Percentiles rank a stretch among this genome's conserved stretches.
Evolutionary conservation across 75 land plant species (phyloP).

Genomic region (Azolla pinnata): DNA sequence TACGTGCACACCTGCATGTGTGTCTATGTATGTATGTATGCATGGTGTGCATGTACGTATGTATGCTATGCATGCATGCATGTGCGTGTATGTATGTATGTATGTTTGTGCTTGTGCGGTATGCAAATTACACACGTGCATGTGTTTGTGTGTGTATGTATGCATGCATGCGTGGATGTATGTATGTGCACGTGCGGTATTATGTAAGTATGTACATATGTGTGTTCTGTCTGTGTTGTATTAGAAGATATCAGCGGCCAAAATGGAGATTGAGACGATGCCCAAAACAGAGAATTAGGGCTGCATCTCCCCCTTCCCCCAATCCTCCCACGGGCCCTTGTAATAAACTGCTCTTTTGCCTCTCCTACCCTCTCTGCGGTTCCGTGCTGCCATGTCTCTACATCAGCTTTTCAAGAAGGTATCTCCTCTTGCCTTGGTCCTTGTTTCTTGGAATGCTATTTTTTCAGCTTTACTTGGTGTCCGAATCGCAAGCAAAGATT

Average conservation of each 20-base stretch:
- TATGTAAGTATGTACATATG: background rate
- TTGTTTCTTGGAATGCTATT: background rate
- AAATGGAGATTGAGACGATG: background rate
- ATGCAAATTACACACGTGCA: background rate
- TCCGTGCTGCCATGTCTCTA: too few relatives aligned
- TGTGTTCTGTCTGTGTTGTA: background rate
- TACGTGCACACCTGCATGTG: background rate
- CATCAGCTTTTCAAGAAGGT: too few relatives aligned
- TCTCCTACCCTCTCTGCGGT: too few relatives aligned
- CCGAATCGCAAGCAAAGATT: background rate
- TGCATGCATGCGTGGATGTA: background rate
- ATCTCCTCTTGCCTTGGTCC: background rate
- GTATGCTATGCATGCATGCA: too few relatives aligned
- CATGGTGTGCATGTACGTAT: background rate
- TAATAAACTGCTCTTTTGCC: background rate
- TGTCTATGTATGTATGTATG: background rate
- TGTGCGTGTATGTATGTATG: background rate
- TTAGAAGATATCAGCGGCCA: background rate
- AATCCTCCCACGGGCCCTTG: background rate
- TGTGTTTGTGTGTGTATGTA: background rate
- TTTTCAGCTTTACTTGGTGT: background rate
- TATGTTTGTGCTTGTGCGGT: background rate
- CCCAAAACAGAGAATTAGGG: background rate
- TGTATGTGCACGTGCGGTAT: background rate
- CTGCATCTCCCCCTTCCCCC: background rate